phyloP scores from a whole-genome alignment of 805 yeast species.

The Saccharomycopsis microspora region DNA sequence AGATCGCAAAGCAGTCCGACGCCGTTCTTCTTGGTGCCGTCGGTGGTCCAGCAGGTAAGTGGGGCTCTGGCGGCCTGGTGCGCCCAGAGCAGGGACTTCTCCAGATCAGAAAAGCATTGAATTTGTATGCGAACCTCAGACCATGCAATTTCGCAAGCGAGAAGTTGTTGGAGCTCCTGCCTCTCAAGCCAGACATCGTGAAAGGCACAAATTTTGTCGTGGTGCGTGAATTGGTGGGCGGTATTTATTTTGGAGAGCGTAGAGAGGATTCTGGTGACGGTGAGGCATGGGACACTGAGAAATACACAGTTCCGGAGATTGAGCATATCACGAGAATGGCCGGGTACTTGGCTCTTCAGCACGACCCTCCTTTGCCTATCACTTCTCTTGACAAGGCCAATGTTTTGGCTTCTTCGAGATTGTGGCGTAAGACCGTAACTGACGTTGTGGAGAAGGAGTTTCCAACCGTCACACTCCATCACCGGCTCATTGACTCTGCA shows the following conservation, averaged over 20 bases:
- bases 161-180: conserved; percentile 72
- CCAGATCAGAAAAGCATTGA: conserved; percentile 88
- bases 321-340: conserved; percentile 97
- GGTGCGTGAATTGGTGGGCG: conserved; percentile 95
- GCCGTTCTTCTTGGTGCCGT: conserved; percentile 98
- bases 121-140: conserved; percentile 89
- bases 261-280: conserved; percentile 57
- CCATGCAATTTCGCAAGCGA: conserved; percentile 93
- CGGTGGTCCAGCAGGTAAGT: conserved; percentile 85
- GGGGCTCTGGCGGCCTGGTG: conserved; percentile 73
- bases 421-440: conserved; percentile 90
- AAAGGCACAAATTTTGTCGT: conserved; percentile 87
- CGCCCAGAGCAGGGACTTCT: conserved; percentile 97
- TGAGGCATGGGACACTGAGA: conserved; percentile 87
- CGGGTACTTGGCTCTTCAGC: conserved; percentile 89
- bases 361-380: conserved; percentile 85
- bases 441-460: conserved; percentile 78
- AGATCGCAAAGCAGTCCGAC: conserved; percentile 75
- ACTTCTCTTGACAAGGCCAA: conserved; percentile 98
- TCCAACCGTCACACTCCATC: conserved; percentile 79
- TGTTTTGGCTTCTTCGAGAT: conserved; percentile 88
- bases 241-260: conserved; percentile 95
- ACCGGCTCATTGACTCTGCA: conserved; percentile 96
- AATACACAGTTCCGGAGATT: conserved; percentile 84
- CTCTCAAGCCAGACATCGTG: conserved; percentile 75